Evolutionary conservation across 371 early-diverging fungal species (phyloP), one percentile per base, ranked within the genome.

Genomic region (Fennellomyces sp.): DNA sequence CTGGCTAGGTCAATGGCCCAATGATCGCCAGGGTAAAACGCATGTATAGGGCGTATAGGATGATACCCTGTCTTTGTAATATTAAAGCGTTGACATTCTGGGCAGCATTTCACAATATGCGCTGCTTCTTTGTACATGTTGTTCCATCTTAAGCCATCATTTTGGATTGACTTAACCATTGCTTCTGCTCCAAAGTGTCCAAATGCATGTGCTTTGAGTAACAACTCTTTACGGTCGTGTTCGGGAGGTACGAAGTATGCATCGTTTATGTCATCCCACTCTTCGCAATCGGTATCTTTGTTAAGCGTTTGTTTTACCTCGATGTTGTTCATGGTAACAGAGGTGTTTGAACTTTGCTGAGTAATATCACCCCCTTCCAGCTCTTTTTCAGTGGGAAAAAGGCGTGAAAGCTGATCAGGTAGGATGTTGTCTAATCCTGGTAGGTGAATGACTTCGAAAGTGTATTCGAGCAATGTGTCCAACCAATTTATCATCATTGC

Each of bases 1-100:
- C 65, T 66, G 50, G 74, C 65, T 13, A 68, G 33, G 35, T 74
- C 74, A 0, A 69, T 66, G 8, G 63, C 61, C 56, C 64, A 58
- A 27, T 66, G 64, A 48, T 67, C 60, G 19, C 64, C 64, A n/a
- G 67, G 70, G 3, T 49, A n/a, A 13, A 21, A 35, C n/a, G 68
- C 58, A 41, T 35, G 4, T 6, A 73, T 64, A 1, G 67, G 30
- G 47, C 41, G 48, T 19, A 66, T 15, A 21, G 69, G 66, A 54
- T 68, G 59, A 30, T 58, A 73, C 0, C 64, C 57, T 19, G 42
- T 28, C 41, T 52, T 45, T 28, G 36, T 29, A 1, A 56, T 48
- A 36, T 61, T 65, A 23, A 29, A 60, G n/a, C 42, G 17, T 28
- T 55, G 59, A 47, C 69, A 73, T 38, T 45, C 36, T 5, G 12